Percentiles rank a stretch among this genome's conserved stretches.
Evolutionary conservation across 495 filamentous ascomycete species (phyloP).

Genomic region (Neurospora terricola): DNA sequence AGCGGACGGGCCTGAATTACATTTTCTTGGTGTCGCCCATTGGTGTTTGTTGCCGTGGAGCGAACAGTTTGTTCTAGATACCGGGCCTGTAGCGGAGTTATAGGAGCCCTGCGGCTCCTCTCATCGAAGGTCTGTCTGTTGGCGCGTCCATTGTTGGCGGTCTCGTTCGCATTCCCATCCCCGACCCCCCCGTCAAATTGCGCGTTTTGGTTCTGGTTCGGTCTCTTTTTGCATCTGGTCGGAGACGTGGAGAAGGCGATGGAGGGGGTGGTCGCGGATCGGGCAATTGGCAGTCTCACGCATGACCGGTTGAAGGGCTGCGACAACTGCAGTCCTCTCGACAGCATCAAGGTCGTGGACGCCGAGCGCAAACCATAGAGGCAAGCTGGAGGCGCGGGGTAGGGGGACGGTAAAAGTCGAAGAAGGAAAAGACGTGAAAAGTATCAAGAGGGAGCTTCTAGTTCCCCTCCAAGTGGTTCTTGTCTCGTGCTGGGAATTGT

Average conservation of each 20-base stretch:
- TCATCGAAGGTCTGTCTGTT: neutral
- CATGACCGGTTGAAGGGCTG: slow-evolving; percentile 26
- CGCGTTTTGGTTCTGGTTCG: too few species aligned
- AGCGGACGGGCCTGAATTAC: neutral
- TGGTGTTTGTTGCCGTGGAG: neutral
- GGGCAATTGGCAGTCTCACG: slow-evolving; percentile 13
- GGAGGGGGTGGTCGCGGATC: slow-evolving; percentile 1
- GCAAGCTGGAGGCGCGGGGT: neutral
- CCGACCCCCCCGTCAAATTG: too few species aligned
- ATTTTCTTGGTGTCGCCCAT: neutral
- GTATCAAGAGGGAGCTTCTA: neutral
- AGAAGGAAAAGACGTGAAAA: neutral
- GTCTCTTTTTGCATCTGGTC: neutral
- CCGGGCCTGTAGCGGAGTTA: neutral
- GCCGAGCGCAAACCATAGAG: slow-evolving; percentile 1
- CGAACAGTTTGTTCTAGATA: neutral
- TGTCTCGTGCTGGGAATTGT: neutral
- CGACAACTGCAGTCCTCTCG: slow-evolving; percentile 26
- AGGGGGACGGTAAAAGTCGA: neutral
- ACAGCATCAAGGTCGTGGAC: slow-evolving; percentile 26
- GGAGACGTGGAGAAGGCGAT: neutral
- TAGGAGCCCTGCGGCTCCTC: neutral
- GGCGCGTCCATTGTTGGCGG: neutral
- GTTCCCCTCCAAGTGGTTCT: neutral
- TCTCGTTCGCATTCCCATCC: neutral